Conservation (phyloP, 306 rosid genomes). For the cucumber (Cucumis sativus) region DNA sequence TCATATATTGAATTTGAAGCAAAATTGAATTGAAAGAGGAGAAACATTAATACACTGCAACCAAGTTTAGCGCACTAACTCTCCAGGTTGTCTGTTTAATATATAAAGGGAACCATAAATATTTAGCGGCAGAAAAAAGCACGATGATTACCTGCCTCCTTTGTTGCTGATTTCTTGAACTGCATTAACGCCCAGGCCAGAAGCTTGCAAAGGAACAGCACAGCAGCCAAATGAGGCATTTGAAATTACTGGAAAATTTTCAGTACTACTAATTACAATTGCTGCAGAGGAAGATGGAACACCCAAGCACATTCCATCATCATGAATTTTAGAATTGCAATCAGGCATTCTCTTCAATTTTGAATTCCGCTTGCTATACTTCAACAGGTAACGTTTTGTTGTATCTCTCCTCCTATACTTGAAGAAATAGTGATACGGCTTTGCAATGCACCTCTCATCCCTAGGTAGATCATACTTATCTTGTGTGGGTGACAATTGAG, state of each 20-base stretch:
- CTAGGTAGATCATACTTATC: constrained; percentile 4
- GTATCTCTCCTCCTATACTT: constrained; percentile 17
- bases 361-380: constrained; percentile 35
- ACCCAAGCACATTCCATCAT: constrained; percentile 7
- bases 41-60: background rate
- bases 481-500: constrained; percentile 17
- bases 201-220: constrained; percentile 3
- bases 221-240: constrained; percentile 1
- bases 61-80: background rate
- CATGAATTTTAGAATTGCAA: background rate
- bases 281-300: constrained; percentile 2
- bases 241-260: background rate
- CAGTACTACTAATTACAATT: background rate
- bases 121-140: background rate
- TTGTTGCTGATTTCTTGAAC: constrained; percentile 2
- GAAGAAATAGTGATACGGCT: constrained; percentile 19
- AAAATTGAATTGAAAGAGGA: background rate
- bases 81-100: background rate
- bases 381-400: constrained; percentile 25
- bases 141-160: background rate
- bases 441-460: constrained; percentile 17
- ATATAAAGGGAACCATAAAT: background rate
- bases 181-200: background rate
- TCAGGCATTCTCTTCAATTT: constrained; percentile 3
- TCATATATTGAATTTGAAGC: background rate